Percentiles rank a stretch among this genome's conserved stretches.
Conservation (phyloP, 2,329 filamentous ascomycete genomes). For the Microcyclosporella mali region DNA sequence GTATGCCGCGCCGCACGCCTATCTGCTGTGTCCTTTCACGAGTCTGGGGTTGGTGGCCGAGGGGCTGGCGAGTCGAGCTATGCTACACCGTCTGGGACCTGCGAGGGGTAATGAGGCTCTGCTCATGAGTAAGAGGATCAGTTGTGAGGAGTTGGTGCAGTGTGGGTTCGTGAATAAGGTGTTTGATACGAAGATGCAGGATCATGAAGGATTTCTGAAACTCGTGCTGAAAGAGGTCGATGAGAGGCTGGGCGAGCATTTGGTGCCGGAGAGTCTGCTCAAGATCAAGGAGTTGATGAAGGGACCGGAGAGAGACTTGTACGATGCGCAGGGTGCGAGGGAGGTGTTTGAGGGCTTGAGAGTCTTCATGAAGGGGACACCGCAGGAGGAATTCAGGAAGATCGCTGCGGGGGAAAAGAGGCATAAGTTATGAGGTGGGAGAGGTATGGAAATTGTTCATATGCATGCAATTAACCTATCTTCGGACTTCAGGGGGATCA, state of each 20-base stretch:
- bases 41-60: slow-evolving; percentile 86
- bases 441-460: too few species aligned
- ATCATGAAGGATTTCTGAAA: slow-evolving; percentile 62
- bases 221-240: slow-evolving; percentile 74
- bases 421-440: slow-evolving; percentile 67
- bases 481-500: too few species aligned
- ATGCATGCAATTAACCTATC: too few species aligned
- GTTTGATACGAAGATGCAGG: slow-evolving; percentile 54
- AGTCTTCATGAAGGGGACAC: slow-evolving; percentile 70
- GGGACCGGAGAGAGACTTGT: slow-evolving; percentile 61
- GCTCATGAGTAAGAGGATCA: slow-evolving; percentile 78
- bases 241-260: slow-evolving; percentile 69
- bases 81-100: slow-evolving; percentile 74
- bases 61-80: slow-evolving; percentile 70
- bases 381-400: slow-evolving; percentile 83
- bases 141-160: slow-evolving; percentile 63
- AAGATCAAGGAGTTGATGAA: slow-evolving; percentile 81
- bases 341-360: slow-evolving; percentile 85
- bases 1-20: slow-evolving; percentile 75
- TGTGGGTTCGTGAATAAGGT: slow-evolving; percentile 83
- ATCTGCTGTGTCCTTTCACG: slow-evolving; percentile 84
- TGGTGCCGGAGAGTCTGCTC: slow-evolving; percentile 71
- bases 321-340: slow-evolving; percentile 71
- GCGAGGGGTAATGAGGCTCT: slow-evolving; percentile 85
- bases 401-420: slow-evolving; percentile 83